Conservation (phyloP, 1,284 basidiomycete genomes). For the Tilletia caries region DNA sequence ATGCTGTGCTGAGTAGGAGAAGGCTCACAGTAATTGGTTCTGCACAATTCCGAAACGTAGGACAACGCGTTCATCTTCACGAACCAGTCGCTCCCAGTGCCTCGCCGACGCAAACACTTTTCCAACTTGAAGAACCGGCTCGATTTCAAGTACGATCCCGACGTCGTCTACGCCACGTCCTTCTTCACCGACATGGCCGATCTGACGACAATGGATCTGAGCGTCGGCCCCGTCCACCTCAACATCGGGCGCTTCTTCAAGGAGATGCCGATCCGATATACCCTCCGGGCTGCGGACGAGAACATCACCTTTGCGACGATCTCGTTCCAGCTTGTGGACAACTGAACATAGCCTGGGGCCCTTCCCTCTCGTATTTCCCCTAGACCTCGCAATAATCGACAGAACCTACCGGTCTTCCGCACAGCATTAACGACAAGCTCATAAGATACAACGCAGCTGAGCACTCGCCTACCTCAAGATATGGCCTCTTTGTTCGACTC, state of each 20-base stretch:
- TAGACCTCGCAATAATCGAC: no score
- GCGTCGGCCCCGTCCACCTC: slow-evolving; percentile 43
- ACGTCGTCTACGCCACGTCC: slow-evolving; percentile 44
- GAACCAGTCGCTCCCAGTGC: slow-evolving; percentile 48
- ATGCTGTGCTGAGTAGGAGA: no score
- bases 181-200: slow-evolving; percentile 49
- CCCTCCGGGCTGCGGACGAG: slow-evolving; percentile 54
- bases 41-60: no score
- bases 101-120: slow-evolving; percentile 55
- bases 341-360: no score
- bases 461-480: no score
- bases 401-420: no score
- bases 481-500: no score
- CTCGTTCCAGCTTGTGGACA: slow-evolving; percentile 55
- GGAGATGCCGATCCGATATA: slow-evolving; percentile 56
- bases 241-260: slow-evolving; percentile 41
- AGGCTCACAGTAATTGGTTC: no score
- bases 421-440: no score
- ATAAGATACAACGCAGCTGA: no score
- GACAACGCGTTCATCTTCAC: slow-evolving; percentile 57
- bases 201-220: slow-evolving; percentile 46
- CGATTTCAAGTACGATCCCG: slow-evolving; percentile 30
- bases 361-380: no score
- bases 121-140: slow-evolving; percentile 45
- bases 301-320: slow-evolving; percentile 54